A percentile compares a stretch with the other conserved stretches of the same genome.
Evolutionary conservation across 1,284 basidiomycete genomes (phyloP).

Genomic region (Exobasidium cylindrosporum): DNA sequence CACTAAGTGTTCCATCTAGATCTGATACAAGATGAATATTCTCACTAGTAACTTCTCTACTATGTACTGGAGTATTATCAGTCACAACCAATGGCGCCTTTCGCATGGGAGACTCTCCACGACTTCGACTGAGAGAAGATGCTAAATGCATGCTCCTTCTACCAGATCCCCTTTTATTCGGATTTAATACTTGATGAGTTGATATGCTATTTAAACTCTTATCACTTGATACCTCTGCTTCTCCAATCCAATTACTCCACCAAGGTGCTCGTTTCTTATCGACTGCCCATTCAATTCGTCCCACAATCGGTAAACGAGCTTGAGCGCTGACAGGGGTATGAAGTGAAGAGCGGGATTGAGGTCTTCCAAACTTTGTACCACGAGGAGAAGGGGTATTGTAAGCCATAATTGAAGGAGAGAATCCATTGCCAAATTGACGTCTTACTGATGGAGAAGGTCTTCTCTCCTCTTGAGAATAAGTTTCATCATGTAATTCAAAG

Average conservation of each 20-base stretch:
- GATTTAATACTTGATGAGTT: background rate
- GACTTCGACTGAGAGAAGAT: background rate
- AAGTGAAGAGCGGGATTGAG: background rate
- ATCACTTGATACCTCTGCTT: slow-evolving; percentile 5
- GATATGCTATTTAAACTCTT: background rate
- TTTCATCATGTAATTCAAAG: background rate
- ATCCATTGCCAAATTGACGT: background rate
- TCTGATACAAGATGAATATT: no score
- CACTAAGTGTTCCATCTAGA: no score
- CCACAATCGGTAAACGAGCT: slow-evolving; percentile 44
- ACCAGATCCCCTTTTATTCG: background rate
- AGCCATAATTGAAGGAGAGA: slow-evolving; percentile 11
- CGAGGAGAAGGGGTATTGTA: slow-evolving; percentile 15
- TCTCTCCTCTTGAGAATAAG: background rate
- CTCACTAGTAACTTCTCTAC: no score
- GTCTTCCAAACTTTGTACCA: slow-evolving; percentile 6
- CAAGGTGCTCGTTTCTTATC: slow-evolving; percentile 42
- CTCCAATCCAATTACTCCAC: slow-evolving; percentile 35
- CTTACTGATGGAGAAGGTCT: background rate
- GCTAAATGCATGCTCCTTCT: slow-evolving; percentile 6
- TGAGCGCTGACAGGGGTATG: background rate
- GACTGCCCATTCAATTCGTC: slow-evolving; percentile 48
- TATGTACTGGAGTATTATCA: no score
- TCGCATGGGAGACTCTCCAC: background rate
- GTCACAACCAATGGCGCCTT: slow-evolving; percentile 11